Evolutionary conservation across 352 stramenopile species (phyloP).

Genomic region (Phytophthora fragariae): DNA sequence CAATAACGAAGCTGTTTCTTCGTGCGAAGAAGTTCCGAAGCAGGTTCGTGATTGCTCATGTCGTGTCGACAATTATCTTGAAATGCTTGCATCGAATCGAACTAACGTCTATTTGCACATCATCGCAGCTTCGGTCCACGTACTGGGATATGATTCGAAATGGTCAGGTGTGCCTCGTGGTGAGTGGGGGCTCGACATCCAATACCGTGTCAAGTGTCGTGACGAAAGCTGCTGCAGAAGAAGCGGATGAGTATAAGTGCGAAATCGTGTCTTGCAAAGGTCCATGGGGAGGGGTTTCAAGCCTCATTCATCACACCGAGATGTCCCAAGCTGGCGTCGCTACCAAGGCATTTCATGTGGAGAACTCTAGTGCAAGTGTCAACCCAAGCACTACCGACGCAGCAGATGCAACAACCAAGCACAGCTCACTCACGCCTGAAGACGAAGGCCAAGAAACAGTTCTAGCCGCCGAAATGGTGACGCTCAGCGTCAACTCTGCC

Average conservation of each 20-base stretch:
- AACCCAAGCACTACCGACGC: neutral
- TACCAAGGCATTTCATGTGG: conserved; percentile 38
- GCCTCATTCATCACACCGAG: conserved; percentile 50
- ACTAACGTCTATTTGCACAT: neutral
- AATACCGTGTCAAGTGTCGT: conserved; percentile 52
- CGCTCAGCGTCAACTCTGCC: conserved; percentile 32
- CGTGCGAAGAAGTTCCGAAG: conserved; percentile 18
- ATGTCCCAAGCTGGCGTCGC: conserved; percentile 57
- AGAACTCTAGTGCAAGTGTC: conserved; percentile 6
- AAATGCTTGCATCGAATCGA: neutral
- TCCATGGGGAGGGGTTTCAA: conserved; percentile 35
- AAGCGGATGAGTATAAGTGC: conserved; percentile 64
- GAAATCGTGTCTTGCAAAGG: conserved; percentile 61
- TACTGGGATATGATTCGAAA: conserved; percentile 52
- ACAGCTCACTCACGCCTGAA: conserved; percentile 28
- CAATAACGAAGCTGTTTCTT: conserved; percentile 26
- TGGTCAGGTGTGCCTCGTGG: conserved; percentile 47
- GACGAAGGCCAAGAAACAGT: conserved; percentile 39
- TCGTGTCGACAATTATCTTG: neutral
- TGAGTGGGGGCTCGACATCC: conserved; percentile 33
- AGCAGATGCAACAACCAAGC: conserved; percentile 17
- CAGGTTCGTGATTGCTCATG: conserved; percentile 30
- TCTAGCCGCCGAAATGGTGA: conserved; percentile 48
- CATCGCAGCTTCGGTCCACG: conserved; percentile 36
- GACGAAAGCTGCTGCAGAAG: conserved; percentile 41